Evolutionary conservation across 441 rosid genomes (phyloP).

Genomic region (Bocquillonia castaneifolia): DNA sequence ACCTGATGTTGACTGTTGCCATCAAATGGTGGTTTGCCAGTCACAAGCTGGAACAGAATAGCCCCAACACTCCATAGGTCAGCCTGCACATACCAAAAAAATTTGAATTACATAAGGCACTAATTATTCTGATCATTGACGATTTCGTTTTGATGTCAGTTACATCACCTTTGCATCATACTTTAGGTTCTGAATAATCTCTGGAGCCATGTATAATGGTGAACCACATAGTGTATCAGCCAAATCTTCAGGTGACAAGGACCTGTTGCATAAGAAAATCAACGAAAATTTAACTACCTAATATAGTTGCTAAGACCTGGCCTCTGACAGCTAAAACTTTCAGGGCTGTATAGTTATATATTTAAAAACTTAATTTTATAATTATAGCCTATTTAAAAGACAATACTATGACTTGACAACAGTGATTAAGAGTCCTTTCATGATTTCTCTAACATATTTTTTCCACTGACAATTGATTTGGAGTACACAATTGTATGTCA

Average conservation of each 20-base stretch:
- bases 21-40: conserved; percentile 77
- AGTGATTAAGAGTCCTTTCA: conserved; percentile 4
- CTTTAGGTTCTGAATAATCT: conserved; percentile 66
- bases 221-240: conserved; percentile 82
- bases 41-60: conserved; percentile 74
- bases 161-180: conserved; percentile 80
- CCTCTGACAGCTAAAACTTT: not conserved
- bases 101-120: conserved; percentile 9
- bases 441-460: not conserved
- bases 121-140: not conserved
- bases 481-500: not conserved
- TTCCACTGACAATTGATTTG: not conserved
- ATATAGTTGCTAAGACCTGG: not conserved
- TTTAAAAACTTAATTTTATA: too few species aligned
- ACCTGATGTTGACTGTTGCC: conserved; percentile 76
- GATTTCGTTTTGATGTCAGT: conserved; percentile 8
- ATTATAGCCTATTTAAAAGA: not conserved
- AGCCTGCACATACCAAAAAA: conserved; percentile 46
- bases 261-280: conserved; percentile 36
- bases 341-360: not conserved
- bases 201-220: conserved; percentile 90
- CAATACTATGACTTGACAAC: not conserved
- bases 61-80: conserved; percentile 98
- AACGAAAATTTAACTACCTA: conserved; percentile 2
- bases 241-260: conserved; percentile 54